Evolutionary conservation across 192 early-diverging fungal species (phyloP).

Genomic region (Coemansia sp.): DNA sequence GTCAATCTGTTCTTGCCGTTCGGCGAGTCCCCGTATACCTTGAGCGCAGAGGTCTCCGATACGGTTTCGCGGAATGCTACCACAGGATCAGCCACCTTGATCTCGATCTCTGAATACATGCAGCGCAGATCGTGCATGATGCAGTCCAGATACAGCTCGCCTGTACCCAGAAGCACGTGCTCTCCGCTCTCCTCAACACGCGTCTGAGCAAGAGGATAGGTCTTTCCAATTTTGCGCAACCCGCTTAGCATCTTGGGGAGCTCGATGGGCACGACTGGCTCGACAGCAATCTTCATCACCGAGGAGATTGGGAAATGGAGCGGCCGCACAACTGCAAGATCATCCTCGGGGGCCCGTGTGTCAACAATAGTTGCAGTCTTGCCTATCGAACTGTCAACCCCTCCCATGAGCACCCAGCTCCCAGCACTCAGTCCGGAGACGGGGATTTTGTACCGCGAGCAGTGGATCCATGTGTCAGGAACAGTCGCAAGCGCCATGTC

Average conservation of each 20-base stretch:
- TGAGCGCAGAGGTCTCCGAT: slow-evolving; percentile 87
- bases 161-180: slow-evolving; percentile 91
- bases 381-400: slow-evolving; percentile 89
- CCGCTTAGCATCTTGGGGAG: slow-evolving; percentile 98
- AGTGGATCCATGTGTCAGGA: slow-evolving; percentile 69
- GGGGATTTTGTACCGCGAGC: slow-evolving; percentile 77
- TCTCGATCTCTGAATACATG: slow-evolving; percentile 94
- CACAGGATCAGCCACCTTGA: slow-evolving; percentile 98
- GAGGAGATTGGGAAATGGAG: slow-evolving; percentile 78
- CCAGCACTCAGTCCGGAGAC: slow-evolving; percentile 82
- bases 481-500: slow-evolving; percentile 84
- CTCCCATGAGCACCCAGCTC: slow-evolving; percentile 85
- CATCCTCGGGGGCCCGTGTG: slow-evolving; percentile 59
- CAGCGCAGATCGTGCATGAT: slow-evolving; percentile 92
- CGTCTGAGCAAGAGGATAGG: slow-evolving; percentile 86
- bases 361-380: slow-evolving; percentile 94
- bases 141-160: slow-evolving; percentile 96
- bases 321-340: slow-evolving; percentile 80
- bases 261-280: slow-evolving; percentile 97
- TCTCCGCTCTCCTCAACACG: slow-evolving; percentile 97
- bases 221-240: slow-evolving; percentile 92
- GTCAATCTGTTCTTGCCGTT: slow-evolving; percentile 98
- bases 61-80: slow-evolving; percentile 96
- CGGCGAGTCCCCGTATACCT: slow-evolving; percentile 97
- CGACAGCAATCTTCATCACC: slow-evolving; percentile 93